Evolutionary conservation across 768 basidiomycete species (phyloP).

Genomic region (Trametes cinnabarina): DNA sequence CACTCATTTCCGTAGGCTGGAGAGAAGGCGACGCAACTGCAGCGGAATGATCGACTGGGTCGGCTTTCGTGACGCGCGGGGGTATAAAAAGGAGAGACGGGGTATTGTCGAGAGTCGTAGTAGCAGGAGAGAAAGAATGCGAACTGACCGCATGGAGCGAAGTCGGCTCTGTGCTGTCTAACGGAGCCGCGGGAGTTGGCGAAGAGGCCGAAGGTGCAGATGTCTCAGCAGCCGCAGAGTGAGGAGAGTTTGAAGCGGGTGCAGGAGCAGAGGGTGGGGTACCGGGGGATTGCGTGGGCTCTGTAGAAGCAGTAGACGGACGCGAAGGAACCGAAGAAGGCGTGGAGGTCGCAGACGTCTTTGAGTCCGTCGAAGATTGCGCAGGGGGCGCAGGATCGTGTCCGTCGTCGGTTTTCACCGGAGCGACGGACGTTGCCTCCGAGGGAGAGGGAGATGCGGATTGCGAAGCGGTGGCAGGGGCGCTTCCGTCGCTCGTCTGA

Average conservation of each 20-base stretch:
- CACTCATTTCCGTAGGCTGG: background rate
- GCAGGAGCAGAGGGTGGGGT: background rate
- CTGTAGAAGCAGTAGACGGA: background rate
- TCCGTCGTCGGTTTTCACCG: background rate
- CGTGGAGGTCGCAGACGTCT: background rate
- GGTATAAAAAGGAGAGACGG: constrained; percentile 6
- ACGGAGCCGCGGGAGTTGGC: background rate
- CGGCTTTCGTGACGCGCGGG: constrained; percentile 1
- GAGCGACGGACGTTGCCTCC: constrained; percentile 8
- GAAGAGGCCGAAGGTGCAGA: background rate
- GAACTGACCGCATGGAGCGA: constrained; percentile 18
- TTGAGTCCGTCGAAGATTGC: background rate
- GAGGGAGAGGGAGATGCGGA: constrained; percentile 1
- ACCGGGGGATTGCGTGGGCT: background rate
- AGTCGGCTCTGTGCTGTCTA: background rate
- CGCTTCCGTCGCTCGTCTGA: background rate
- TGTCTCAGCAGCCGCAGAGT: background rate
- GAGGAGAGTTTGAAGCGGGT: background rate
- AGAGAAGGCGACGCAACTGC: background rate
- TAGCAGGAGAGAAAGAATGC: constrained; percentile 7
- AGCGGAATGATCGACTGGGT: constrained; percentile 9
- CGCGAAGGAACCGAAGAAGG: background rate
- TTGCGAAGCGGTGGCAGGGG: background rate
- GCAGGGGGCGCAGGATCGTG: constrained; percentile 8
- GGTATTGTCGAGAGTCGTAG: constrained; percentile 5